Evolutionary conservation across 2,329 filamentous ascomycete species (phyloP).

Genomic region (Fusarium falciforme): DNA sequence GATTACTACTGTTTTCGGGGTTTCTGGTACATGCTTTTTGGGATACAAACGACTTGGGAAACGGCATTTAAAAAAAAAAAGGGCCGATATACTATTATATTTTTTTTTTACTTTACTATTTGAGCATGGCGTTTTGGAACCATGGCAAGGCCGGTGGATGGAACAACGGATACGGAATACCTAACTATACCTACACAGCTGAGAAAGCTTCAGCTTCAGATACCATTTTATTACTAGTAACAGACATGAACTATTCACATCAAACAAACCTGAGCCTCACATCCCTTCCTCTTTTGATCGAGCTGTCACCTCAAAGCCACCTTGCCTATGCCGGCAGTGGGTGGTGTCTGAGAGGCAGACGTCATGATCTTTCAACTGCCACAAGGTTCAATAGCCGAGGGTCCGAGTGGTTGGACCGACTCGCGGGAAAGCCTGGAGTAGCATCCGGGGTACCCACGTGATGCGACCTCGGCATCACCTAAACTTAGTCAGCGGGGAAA

Average conservation of each 20-base stretch:
- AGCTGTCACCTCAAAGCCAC: background rate
- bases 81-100: constrained; percentile 23
- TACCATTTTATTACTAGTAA: constrained; percentile 28
- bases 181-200: constrained; percentile 21
- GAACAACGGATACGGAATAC: constrained; percentile 31
- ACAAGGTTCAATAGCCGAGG: constrained; percentile 9
- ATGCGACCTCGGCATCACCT: background rate
- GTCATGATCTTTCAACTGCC: constrained; percentile 29
- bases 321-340: constrained; percentile 2
- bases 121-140: constrained; percentile 35
- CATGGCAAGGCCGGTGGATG: constrained; percentile 10
- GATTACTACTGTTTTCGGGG: background rate
- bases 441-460: constrained; percentile 1
- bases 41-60: background rate
- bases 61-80: constrained; percentile 2
- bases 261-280: background rate
- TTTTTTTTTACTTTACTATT: constrained; percentile 6
- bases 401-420: background rate
- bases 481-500: background rate
- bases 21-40: background rate
- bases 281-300: constrained; percentile 6
- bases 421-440: background rate
- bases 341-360: constrained; percentile 11
- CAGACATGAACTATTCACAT: constrained; percentile 20
- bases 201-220: constrained; percentile 19